Conservation (phyloP, 257 asterid species). For the Przewalskia tangutica region DNA sequence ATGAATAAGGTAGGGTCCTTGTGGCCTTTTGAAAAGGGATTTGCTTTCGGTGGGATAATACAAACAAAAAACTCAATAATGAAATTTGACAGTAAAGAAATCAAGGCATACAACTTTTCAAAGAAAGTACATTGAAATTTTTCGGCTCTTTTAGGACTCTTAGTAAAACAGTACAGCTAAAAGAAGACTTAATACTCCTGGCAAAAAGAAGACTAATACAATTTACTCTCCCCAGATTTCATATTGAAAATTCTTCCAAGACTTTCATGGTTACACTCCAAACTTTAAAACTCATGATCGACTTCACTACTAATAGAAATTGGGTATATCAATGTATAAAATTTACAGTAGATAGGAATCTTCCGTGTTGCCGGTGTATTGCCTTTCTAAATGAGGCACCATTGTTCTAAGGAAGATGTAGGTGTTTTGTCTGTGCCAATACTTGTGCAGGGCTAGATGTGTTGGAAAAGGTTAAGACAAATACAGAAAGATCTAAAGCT, state of each 20-base stretch:
- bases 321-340: background rate
- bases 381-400: background rate
- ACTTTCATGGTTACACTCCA: background rate
- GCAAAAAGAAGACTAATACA: background rate
- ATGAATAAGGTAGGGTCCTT: background rate
- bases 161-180: background rate
- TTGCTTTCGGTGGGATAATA: background rate
- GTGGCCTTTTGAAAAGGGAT: background rate
- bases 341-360: background rate
- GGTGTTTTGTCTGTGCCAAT: background rate
- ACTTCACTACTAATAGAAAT: background rate
- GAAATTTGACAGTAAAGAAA: constrained; percentile 1
- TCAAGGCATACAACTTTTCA: background rate
- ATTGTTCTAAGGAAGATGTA: background rate
- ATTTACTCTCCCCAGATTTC: background rate
- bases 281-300: background rate
- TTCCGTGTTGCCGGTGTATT: background rate
- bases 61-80: background rate
- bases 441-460: background rate
- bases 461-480: background rate
- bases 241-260: background rate
- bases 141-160: background rate
- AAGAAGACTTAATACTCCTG: background rate
- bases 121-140: background rate
- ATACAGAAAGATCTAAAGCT: background rate